These are phyloP conservation scores for Dactylella cylindrospora DNA, from an alignment of 2,329 filamentous ascomycete species.

Conservation along the genomic window DNA sequence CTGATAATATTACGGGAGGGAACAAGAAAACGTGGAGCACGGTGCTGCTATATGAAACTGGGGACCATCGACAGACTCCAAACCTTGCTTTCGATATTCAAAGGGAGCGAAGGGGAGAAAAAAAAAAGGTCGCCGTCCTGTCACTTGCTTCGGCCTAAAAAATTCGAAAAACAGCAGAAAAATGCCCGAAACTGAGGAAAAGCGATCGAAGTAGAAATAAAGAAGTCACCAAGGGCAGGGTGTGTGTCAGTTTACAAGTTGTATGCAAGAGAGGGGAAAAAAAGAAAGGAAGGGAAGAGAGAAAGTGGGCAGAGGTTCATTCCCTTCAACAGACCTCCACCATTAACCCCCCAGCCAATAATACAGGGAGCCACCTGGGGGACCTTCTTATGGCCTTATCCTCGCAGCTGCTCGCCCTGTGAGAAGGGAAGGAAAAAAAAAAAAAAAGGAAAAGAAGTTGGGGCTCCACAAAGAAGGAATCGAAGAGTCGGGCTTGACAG, in stretches of 20 bases:
- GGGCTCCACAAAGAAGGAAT: slow-evolving; percentile 42
- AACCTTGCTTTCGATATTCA: not conserved
- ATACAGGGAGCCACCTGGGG: slow-evolving; percentile 8
- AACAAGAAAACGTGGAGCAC: slow-evolving; percentile 30
- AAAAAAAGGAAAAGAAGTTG: slow-evolving; percentile 19
- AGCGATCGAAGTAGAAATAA: not conserved
- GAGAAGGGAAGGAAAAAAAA: not conserved
- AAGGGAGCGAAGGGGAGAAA: not conserved
- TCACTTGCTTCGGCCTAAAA: slow-evolving; percentile 1
- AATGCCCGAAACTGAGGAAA: not conserved
- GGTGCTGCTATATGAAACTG: slow-evolving; percentile 3
- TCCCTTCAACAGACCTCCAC: not conserved
- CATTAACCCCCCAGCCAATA: slow-evolving; percentile 25
- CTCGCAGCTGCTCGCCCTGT: slow-evolving; percentile 9
- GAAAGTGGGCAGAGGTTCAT: not conserved
- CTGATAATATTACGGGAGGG: slow-evolving; percentile 12
- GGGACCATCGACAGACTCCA: not conserved
- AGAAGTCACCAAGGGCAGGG: too few relatives aligned
- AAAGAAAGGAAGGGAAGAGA: not conserved
- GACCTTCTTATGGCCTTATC: slow-evolving; percentile 5
- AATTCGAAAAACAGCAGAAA: slow-evolving; percentile 1
- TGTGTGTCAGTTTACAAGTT: too few relatives aligned
- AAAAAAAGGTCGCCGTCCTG: slow-evolving; percentile 26
- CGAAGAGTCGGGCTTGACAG: slow-evolving; percentile 40
- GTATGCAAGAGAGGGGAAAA: slow-evolving; percentile 1